phyloP scores from a whole-genome alignment of 1,284 basidiomycete species.

The Pisolithus thermaeus region DNA sequence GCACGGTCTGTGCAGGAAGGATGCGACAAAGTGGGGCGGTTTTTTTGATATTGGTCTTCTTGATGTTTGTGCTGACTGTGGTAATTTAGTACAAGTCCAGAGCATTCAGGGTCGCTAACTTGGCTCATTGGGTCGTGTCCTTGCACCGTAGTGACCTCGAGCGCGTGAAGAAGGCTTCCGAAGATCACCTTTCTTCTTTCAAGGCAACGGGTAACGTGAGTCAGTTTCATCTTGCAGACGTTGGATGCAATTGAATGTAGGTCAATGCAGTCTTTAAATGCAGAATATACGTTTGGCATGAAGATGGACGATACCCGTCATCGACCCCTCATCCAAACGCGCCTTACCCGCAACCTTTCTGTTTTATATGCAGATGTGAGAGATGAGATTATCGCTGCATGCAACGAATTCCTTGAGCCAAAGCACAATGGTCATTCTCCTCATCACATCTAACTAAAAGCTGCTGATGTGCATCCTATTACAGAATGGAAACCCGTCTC shows the following conservation, averaged over 20 bases:
- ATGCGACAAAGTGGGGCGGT: background rate
- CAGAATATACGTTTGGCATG: slow-evolving; percentile 23
- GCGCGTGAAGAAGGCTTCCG: background rate
- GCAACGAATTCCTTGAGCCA: slow-evolving; percentile 21
- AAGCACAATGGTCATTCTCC: slow-evolving; percentile 10
- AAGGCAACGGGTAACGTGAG: background rate
- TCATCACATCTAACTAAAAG: background rate
- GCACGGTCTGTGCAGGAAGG: background rate
- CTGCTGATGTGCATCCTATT: background rate
- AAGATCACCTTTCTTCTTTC: background rate
- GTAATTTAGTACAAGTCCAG: background rate
- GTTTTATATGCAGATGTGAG: slow-evolving; percentile 22
- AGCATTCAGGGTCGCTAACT: background rate
- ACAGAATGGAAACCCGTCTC: slow-evolving; percentile 29
- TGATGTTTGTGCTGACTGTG: background rate
- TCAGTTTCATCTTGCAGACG: too few relatives aligned
- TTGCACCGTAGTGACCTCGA: background rate
- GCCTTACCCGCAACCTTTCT: slow-evolving; percentile 28
- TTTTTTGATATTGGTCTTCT: background rate
- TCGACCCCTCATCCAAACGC: slow-evolving; percentile 14
- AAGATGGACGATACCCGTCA: slow-evolving; percentile 26
- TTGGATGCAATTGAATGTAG: background rate
- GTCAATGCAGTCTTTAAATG: background rate
- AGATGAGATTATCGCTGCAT: slow-evolving; percentile 28
- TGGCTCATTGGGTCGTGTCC: background rate